Conservation (phyloP, 371 early-diverging fungal genomes). For the Rhizopus microsporus region DNA sequence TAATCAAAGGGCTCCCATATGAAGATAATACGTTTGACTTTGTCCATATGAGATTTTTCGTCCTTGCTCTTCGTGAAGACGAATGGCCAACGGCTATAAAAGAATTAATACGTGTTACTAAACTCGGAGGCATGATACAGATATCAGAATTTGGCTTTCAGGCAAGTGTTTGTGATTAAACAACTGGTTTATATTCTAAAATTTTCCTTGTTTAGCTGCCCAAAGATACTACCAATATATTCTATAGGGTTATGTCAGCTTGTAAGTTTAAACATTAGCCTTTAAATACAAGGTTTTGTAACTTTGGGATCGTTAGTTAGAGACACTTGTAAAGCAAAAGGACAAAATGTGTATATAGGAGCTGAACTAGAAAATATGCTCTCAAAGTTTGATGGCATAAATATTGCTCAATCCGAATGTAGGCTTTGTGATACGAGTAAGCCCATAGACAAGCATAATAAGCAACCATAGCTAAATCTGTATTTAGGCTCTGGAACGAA, state of each 20-base stretch:
- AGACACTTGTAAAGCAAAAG: neutral
- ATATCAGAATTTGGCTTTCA: slow-evolving; percentile 32
- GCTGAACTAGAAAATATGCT: neutral
- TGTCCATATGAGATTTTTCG: slow-evolving; percentile 47
- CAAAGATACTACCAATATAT: no score
- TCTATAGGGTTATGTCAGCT: neutral
- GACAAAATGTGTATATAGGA: neutral
- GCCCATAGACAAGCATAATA: neutral
- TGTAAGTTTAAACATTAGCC: neutral
- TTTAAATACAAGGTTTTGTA: no score
- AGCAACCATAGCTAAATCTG: neutral
- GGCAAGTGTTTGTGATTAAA: no score
- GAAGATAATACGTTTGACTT: slow-evolving; percentile 31
- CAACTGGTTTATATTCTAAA: no score
- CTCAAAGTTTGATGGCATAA: neutral
- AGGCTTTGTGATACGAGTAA: neutral
- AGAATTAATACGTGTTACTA: slow-evolving; percentile 51
- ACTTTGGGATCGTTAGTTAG: neutral
- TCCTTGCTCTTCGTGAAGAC: slow-evolving; percentile 38
- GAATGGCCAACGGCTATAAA: slow-evolving; percentile 29
- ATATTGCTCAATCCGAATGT: neutral
- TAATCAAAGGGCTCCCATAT: slow-evolving; percentile 19
- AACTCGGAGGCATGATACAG: slow-evolving; percentile 51
- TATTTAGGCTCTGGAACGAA: neutral
- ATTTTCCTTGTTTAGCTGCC: neutral